Conservation (phyloP, 371 early-diverging fungal species). For the Polyrhizophydium stewartii region DNA sequence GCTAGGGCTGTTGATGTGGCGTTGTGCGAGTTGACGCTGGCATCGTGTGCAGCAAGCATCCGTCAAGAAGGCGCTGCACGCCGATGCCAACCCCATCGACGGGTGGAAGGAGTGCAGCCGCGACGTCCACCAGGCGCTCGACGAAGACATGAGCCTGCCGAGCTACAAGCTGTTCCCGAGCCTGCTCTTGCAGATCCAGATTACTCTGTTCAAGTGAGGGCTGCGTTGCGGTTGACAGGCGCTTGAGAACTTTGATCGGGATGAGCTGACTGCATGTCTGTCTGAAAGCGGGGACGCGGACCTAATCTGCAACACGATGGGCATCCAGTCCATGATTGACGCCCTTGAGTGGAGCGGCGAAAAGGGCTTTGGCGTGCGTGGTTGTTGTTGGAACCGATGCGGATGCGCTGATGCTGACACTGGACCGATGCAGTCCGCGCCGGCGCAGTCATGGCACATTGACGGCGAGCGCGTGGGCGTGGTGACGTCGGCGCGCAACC, state of each 20-base stretch:
- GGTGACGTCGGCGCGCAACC: conserved; percentile 57
- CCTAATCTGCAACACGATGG: conserved; percentile 74
- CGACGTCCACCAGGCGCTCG: conserved; percentile 44
- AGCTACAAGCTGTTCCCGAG: conserved; percentile 49
- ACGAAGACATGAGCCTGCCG: conserved; percentile 47
- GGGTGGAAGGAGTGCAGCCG: conserved; percentile 67
- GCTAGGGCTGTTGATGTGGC: conserved; percentile 8
- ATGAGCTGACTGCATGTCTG: background rate
- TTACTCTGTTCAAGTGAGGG: conserved; percentile 59
- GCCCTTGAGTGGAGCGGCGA: conserved; percentile 72
- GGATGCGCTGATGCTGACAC: too few species aligned
- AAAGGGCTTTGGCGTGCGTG: conserved; percentile 57
- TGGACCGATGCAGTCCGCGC: conserved; percentile 12
- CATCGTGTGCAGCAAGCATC: conserved; percentile 41
- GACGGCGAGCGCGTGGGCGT: conserved; percentile 52
- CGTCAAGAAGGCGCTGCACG: conserved; percentile 58
- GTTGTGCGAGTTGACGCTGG: background rate
- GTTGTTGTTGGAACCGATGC: too few species aligned
- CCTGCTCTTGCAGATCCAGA: conserved; percentile 48
- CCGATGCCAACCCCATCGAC: conserved; percentile 22
- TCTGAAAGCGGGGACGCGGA: conserved; percentile 78
- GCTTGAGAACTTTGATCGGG: background rate
- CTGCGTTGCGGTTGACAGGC: too few species aligned
- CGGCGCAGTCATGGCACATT: conserved; percentile 47
- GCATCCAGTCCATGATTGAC: conserved; percentile 63